Percentiles rank a stretch among this genome's conserved stretches.
Conservation (phyloP, 768 basidiomycete genomes). For the Naganishia vaughanmartiniae region DNA sequence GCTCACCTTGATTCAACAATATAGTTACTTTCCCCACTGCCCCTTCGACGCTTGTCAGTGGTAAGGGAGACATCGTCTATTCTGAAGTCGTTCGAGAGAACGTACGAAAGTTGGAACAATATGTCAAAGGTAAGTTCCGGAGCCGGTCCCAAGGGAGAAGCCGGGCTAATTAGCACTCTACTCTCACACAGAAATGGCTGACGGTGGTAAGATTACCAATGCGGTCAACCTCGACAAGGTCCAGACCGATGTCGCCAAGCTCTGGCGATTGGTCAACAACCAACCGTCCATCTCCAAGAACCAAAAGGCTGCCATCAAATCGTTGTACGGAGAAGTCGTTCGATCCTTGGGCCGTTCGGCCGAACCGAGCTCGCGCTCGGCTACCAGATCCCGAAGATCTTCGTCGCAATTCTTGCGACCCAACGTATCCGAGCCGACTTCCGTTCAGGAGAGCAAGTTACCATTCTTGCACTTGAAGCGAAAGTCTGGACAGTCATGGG, state of each 20-base stretch:
- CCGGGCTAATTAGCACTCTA: conserved; percentile 12
- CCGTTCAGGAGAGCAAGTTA: conserved; percentile 81
- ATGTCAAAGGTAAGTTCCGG: conserved; percentile 57
- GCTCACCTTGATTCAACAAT: not conserved
- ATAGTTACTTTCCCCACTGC: conserved; percentile 92
- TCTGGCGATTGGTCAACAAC: conserved; percentile 95
- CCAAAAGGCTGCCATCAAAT: conserved; percentile 66
- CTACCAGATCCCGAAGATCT: conserved; percentile 72
- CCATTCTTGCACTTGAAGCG: conserved; percentile 95
- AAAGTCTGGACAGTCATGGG: conserved; percentile 91
- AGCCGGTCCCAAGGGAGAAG: not conserved
- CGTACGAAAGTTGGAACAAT: conserved; percentile 95
- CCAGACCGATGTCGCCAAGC: conserved; percentile 90
- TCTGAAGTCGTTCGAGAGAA: conserved; percentile 92
- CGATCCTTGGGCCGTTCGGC: conserved; percentile 77
- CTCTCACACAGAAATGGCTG: conserved; percentile 85
- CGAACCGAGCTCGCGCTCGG: conserved; percentile 61
- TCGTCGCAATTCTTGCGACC: conserved; percentile 98
- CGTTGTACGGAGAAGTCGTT: conserved; percentile 93
- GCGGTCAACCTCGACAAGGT: conserved; percentile 94
- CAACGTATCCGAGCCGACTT: conserved; percentile 60
- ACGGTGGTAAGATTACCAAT: conserved; percentile 75
- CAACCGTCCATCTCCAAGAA: conserved; percentile 96
- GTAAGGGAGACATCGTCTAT: conserved; percentile 91
- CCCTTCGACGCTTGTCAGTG: conserved; percentile 87